Percentiles rank a stretch among this genome's conserved stretches.
Evolutionary conservation across 2,329 filamentous ascomycete species (phyloP).

Genomic region (Exophiala phaeomuriformis): DNA sequence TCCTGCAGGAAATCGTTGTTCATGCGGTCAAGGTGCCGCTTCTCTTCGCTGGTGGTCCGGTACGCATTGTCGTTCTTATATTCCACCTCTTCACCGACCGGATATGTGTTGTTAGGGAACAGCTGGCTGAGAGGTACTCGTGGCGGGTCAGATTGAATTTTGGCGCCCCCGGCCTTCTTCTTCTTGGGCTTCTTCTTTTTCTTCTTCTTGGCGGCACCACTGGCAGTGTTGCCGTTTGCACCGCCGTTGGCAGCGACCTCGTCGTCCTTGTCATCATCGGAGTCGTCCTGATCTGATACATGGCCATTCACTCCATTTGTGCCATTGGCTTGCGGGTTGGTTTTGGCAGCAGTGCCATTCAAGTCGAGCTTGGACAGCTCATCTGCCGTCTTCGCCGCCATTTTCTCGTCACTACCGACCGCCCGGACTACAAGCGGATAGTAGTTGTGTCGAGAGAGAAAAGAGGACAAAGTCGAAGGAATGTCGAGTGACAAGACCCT

Average conservation of each 20-base stretch:
- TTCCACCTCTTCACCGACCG: slow-evolving; percentile 69
- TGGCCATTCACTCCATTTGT: slow-evolving; percentile 38
- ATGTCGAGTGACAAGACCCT: not conserved
- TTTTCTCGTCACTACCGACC: slow-evolving; percentile 1
- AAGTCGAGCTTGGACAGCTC: slow-evolving; percentile 27
- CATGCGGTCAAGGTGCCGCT: slow-evolving; percentile 72
- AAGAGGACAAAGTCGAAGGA: not conserved
- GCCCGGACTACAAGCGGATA: not conserved
- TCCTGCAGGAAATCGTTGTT: slow-evolving; percentile 72
- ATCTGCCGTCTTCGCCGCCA: slow-evolving; percentile 27
- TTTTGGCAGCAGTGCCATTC: slow-evolving; percentile 31
- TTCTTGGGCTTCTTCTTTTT: slow-evolving; percentile 75
- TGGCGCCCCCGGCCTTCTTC: slow-evolving; percentile 56
- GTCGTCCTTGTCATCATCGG: slow-evolving; percentile 49
- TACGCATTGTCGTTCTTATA: slow-evolving; percentile 71
- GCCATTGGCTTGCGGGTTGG: slow-evolving; percentile 22
- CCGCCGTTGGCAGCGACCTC: slow-evolving; percentile 39
- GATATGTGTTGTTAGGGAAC: slow-evolving; percentile 66
- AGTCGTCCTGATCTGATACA: slow-evolving; percentile 45
- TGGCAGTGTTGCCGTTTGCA: slow-evolving; percentile 29
- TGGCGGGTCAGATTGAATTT: slow-evolving; percentile 68
- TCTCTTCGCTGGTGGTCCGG: slow-evolving; percentile 77
- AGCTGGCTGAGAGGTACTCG: slow-evolving; percentile 65
- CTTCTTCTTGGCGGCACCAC: slow-evolving; percentile 58
- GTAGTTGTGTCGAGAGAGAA: not conserved